These are phyloP conservation scores for Pythium rishiriense DNA, from an alignment of 352 stramenopile genomes.

Conservation along the genomic window DNA sequence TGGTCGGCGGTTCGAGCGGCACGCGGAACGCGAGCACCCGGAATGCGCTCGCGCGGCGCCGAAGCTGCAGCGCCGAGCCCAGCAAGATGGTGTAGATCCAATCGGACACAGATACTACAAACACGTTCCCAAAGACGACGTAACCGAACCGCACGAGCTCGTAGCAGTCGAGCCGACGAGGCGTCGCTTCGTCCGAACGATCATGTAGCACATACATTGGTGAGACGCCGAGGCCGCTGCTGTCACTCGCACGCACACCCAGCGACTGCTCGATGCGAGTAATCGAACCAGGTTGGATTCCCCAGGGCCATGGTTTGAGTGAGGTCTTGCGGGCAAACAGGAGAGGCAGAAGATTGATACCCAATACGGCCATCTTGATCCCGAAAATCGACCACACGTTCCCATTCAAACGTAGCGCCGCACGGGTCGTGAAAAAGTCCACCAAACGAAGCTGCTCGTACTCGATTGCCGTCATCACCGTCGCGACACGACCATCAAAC, in stretches of 20 bases:
- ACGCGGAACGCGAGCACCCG: constrained; percentile 13
- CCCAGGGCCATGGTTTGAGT: neutral
- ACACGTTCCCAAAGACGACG: constrained; percentile 12
- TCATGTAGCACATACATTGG: neutral
- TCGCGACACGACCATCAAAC: constrained; percentile 38
- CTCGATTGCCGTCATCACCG: constrained; percentile 31
- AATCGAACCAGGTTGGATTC: neutral
- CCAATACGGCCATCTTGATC: constrained; percentile 43
- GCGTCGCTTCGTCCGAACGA: neutral
- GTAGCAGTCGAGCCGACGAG: neutral
- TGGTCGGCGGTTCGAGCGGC: neutral
- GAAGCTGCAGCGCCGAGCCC: neutral
- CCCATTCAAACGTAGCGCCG: constrained; percentile 34
- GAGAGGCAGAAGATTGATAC: constrained; percentile 38
- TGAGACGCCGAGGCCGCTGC: constrained; percentile 2
- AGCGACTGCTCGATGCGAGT: constrained; percentile 4
- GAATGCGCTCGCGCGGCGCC: neutral
- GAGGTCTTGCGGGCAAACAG: constrained; percentile 12
- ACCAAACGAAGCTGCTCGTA: constrained; percentile 35
- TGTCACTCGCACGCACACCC: constrained; percentile 12
- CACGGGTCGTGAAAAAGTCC: constrained; percentile 42
- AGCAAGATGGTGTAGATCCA: constrained; percentile 25
- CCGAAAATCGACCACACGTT: constrained; percentile 37
- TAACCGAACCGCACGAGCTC: constrained; percentile 26
- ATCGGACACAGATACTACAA: constrained; percentile 12